Evolutionary conservation across 805 yeast species (phyloP).

Genomic region (Saturnispora ahearnii): DNA sequence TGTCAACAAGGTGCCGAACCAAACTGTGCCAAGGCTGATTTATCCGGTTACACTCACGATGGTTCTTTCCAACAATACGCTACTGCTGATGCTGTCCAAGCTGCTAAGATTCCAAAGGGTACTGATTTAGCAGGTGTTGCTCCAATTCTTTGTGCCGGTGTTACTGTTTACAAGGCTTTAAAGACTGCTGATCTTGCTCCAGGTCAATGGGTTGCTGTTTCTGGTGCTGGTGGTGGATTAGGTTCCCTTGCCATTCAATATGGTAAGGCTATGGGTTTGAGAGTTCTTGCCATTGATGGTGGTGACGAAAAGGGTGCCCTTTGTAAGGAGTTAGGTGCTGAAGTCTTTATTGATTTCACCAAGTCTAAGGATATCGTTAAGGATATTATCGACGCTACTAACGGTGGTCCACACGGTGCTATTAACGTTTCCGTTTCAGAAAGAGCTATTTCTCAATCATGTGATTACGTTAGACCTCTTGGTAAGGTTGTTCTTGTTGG

Average conservation of each 20-base stretch:
- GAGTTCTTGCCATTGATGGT: slow-evolving; percentile 66
- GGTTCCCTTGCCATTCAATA: slow-evolving; percentile 71
- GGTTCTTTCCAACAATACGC: slow-evolving; percentile 90
- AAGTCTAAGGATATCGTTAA: slow-evolving; percentile 34
- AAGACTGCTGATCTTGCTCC: slow-evolving; percentile 66
- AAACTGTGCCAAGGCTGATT: slow-evolving; percentile 57
- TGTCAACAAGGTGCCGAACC: slow-evolving; percentile 60
- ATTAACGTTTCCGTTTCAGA: slow-evolving; percentile 56
- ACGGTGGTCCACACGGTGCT: slow-evolving; percentile 57
- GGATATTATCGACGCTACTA: slow-evolving; percentile 33
- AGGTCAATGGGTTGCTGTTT: slow-evolving; percentile 67
- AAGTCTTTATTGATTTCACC: slow-evolving; percentile 48
- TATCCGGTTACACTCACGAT: slow-evolving; percentile 82
- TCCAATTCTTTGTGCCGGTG: slow-evolving; percentile 84
- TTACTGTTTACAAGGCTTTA: slow-evolving; percentile 83
- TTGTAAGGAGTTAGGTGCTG: slow-evolving; percentile 52
- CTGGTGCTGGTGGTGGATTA: slow-evolving; percentile 80
- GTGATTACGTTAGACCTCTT: slow-evolving; percentile 49
- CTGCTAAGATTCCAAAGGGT: slow-evolving; percentile 66
- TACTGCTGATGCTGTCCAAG: slow-evolving; percentile 80
- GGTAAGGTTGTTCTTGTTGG: slow-evolving; percentile 61
- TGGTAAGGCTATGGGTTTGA: slow-evolving; percentile 67
- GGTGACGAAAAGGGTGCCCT: slow-evolving; percentile 56
- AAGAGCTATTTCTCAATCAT: slow-evolving; percentile 41
- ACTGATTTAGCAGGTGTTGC: slow-evolving; percentile 68